Evolutionary conservation across 2,329 filamentous ascomycete species (phyloP).

Genomic region (Neodidymelliopsis sp.): DNA sequence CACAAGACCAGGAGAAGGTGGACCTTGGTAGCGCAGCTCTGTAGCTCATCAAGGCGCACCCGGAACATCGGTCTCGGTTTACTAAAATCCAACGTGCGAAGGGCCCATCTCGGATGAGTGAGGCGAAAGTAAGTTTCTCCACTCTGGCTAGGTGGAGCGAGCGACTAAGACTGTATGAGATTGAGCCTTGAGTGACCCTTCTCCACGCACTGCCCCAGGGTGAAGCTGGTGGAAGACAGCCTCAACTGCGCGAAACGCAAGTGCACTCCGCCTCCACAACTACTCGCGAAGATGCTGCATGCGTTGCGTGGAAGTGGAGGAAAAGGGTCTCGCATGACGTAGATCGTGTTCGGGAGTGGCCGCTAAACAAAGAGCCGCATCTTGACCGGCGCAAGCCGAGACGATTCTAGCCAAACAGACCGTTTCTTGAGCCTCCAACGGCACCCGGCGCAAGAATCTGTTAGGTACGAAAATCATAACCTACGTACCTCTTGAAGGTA

Average conservation of each 20-base stretch:
- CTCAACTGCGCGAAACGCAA: neutral
- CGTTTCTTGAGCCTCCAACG: neutral
- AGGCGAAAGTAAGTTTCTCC: constrained; percentile 24
- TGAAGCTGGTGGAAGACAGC: neutral
- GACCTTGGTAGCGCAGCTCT: neutral
- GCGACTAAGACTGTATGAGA: neutral
- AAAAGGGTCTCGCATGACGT: constrained; percentile 22
- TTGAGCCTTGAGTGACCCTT: neutral
- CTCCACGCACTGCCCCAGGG: neutral
- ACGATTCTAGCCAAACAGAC: constrained; percentile 1
- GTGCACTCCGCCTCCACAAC: constrained; percentile 5
- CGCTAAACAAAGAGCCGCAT: constrained; percentile 30
- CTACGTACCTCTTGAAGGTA: too few relatives aligned
- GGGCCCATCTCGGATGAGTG: constrained; percentile 8
- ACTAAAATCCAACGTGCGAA: constrained; percentile 19
- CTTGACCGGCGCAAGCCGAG: constrained; percentile 17
- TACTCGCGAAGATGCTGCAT: neutral
- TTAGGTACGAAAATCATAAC: too few relatives aligned
- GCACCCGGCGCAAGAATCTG: constrained; percentile 8
- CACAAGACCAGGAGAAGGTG: neutral
- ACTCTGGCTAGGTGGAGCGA: constrained; percentile 28
- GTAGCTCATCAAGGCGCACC: neutral
- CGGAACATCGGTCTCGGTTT: constrained; percentile 15
- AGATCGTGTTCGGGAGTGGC: constrained; percentile 28
- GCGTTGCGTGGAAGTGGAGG: neutral